phyloP scores from a whole-genome alignment of 192 early-diverging fungal genomes.

The Backusella psychrophila region DNA sequence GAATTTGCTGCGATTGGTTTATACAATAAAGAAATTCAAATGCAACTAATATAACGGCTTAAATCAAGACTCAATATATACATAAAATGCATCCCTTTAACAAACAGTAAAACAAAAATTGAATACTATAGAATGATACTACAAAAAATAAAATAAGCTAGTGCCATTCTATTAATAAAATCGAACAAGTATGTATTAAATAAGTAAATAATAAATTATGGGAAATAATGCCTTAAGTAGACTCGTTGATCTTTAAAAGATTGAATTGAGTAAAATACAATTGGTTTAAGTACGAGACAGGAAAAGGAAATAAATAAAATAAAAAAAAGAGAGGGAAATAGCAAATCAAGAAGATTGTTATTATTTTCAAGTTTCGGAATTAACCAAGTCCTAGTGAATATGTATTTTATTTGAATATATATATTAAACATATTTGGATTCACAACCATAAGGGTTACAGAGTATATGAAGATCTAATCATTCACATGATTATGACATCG shows the following conservation, averaged over 20 bases:
- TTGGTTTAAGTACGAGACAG: background rate
- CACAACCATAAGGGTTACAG: background rate
- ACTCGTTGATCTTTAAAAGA: background rate
- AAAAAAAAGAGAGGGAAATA: background rate
- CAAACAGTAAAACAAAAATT: background rate
- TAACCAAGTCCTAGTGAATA: background rate
- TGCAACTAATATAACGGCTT: background rate
- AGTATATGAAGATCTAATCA: background rate
- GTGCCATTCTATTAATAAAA: background rate
- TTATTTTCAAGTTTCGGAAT: background rate
- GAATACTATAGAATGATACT: background rate
- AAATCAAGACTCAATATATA: background rate
- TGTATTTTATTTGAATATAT: background rate
- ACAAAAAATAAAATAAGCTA: background rate
- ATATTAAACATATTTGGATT: background rate
- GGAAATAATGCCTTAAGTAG: background rate
- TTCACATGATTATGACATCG: background rate
- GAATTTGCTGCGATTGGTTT: background rate
- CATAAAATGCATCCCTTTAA: background rate
- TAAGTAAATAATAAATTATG: background rate
- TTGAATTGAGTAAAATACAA: background rate
- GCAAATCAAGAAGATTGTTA: background rate
- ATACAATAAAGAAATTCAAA: background rate
- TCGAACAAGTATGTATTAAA: background rate
- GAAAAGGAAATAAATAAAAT: constrained; percentile 6